Conservation (phyloP, 202 grass and related monocot species). For the Hordeum pubiflorum region DNA sequence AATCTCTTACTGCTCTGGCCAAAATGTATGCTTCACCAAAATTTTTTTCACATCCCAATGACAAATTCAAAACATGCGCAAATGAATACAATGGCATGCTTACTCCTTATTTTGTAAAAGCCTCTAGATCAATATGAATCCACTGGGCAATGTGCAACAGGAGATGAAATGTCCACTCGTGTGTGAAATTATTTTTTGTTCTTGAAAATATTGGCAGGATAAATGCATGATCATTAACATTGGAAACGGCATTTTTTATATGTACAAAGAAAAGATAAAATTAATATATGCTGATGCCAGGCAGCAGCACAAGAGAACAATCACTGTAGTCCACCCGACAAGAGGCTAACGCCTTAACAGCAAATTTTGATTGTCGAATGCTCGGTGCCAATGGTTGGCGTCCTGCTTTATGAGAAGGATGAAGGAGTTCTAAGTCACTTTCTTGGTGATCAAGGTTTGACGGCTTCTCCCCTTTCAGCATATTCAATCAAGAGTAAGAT, state of each 20-base stretch:
- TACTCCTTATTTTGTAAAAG: not conserved
- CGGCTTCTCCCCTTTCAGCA: not conserved
- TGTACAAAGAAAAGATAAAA: not conserved
- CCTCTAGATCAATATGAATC: not conserved
- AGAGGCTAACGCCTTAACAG: not conserved
- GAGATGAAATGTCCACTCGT: not conserved
- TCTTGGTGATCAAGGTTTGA: not conserved
- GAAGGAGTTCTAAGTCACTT: not conserved
- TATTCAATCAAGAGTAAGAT: not conserved
- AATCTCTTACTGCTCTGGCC: not conserved
- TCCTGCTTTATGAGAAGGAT: not conserved
- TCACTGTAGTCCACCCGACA: not conserved
- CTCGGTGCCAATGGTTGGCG: not conserved
- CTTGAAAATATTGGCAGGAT: not conserved
- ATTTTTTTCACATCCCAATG: not conserved
- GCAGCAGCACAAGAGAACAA: not conserved
- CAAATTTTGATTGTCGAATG: not conserved
- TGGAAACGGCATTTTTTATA: not conserved
- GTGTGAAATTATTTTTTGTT: not conserved
- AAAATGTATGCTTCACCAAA: slow-evolving; percentile 19
- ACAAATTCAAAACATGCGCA: not conserved
- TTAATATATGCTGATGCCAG: not conserved
- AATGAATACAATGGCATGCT: not conserved
- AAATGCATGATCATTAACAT: not conserved
- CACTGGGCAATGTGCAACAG: not conserved